These are phyloP conservation scores for Kluyveromyces lactis DNA, from an alignment of 805 yeast genomes.

Conservation along the genomic window DNA sequence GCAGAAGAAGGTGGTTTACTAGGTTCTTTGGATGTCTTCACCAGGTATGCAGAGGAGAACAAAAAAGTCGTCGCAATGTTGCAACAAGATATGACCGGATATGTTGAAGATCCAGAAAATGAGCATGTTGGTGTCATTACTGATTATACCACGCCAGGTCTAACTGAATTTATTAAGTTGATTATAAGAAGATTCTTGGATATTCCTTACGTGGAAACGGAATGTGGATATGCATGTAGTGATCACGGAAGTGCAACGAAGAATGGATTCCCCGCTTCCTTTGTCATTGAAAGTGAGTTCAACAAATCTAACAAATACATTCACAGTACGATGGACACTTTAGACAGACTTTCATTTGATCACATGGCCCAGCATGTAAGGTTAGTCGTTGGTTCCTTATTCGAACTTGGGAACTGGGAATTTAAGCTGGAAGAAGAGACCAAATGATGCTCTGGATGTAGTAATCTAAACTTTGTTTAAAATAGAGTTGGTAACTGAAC, in stretches of 20 bases:
- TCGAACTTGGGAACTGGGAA: constrained; percentile 48
- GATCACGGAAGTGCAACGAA: constrained; percentile 85
- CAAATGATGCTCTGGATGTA: too few species aligned
- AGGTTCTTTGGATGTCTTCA: constrained; percentile 77
- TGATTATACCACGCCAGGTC: constrained; percentile 50
- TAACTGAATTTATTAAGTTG: constrained; percentile 54
- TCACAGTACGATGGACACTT: constrained; percentile 71
- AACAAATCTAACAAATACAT: constrained; percentile 57
- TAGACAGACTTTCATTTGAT: constrained; percentile 68
- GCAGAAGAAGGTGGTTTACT: constrained; percentile 91
- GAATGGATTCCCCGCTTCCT: constrained; percentile 77
- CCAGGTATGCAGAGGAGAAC: constrained; percentile 36
- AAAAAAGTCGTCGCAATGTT: constrained; percentile 69
- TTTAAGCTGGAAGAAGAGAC: not conserved
- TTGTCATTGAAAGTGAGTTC: constrained; percentile 72
- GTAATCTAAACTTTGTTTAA: not conserved
- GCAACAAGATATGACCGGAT: constrained; percentile 95
- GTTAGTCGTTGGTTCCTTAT: constrained; percentile 61
- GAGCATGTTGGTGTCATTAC: constrained; percentile 71
- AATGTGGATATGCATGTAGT: constrained; percentile 89
- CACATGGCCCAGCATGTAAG: constrained; percentile 79
- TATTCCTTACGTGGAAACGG: constrained; percentile 65
- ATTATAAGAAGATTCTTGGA: constrained; percentile 54
- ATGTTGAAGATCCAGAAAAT: constrained; percentile 43
- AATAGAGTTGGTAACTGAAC: constrained; percentile 9